A percentile compares a stretch with the other conserved stretches of the same genome.
These are phyloP conservation scores for Nannochloris sp. DNA, from an alignment of 139 green algal species.

Conservation along the genomic window DNA sequence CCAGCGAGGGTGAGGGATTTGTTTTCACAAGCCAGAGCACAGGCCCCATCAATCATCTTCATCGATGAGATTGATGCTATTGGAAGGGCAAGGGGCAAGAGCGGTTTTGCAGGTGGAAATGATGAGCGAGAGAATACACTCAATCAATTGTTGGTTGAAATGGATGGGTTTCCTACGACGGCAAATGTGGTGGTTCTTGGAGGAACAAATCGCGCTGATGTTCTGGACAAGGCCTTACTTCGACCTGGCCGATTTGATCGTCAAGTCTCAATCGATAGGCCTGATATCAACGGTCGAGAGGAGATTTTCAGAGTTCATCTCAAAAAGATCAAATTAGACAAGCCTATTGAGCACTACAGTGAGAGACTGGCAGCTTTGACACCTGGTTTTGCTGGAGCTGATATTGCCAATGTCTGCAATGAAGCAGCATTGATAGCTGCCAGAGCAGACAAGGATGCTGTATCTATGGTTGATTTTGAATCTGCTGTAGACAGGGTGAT, in stretches of 20 bases:
- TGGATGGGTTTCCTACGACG: conserved; percentile 80
- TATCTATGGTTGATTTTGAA: conserved; percentile 87
- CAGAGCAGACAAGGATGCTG: conserved; percentile 37
- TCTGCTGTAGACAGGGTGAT: conserved; percentile 93
- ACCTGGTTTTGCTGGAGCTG: conserved; percentile 86
- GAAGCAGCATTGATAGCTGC: conserved; percentile 95
- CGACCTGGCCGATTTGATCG: conserved; percentile 90
- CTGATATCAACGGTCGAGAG: conserved; percentile 93
- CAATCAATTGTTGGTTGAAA: conserved; percentile 97
- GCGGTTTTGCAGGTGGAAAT: conserved; percentile 80
- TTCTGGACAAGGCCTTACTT: conserved; percentile 95
- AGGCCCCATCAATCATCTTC: conserved; percentile 86
- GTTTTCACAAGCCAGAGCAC: conserved; percentile 78
- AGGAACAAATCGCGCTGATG: conserved; percentile 96
- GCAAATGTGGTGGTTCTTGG: conserved; percentile 94
- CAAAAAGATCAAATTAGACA: conserved; percentile 70
- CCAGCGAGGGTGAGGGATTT: conserved; percentile 89
- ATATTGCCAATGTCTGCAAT: conserved; percentile 99
- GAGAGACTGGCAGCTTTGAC: conserved; percentile 92
- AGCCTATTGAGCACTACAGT: conserved; percentile 66
- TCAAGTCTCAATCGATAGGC: conserved; percentile 91
- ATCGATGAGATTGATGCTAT: conserved; percentile 91
- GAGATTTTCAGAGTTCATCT: conserved; percentile 94
- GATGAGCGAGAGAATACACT: conserved; percentile 99
- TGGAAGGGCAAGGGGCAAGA: conserved; percentile 58